Percentiles rank a stretch among this genome's conserved stretches.
Conservation (phyloP, 176 grass and related monocot species). For the Phyllostachys edulis region DNA sequence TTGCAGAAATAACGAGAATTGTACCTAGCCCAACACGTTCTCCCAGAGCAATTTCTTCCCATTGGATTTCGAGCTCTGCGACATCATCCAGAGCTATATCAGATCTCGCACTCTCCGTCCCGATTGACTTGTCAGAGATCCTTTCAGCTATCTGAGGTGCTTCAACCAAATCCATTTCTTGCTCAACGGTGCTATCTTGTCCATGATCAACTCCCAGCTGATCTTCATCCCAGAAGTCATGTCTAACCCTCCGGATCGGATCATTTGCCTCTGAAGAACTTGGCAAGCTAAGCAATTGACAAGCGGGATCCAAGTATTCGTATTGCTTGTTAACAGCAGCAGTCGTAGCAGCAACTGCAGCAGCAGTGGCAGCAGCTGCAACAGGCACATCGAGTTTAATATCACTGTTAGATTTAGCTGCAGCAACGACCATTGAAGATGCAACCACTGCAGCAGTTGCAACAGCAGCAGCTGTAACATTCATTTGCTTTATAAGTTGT, state of each 20-base stretch:
- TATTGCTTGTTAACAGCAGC: constrained; percentile 79
- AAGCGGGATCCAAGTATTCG: constrained; percentile 48
- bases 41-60: constrained; percentile 90
- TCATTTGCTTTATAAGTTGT: constrained; percentile 70
- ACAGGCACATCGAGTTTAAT: constrained; percentile 79
- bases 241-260: constrained; percentile 38
- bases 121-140: constrained; percentile 74
- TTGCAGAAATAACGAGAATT: constrained; percentile 22
- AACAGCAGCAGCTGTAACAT: constrained; percentile 89
- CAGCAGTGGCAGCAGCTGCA: constrained; percentile 90
- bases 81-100: constrained; percentile 80
- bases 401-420: constrained; percentile 81
- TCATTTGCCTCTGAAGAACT: constrained; percentile 43
- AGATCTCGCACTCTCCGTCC: constrained; percentile 83
- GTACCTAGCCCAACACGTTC: constrained; percentile 94
- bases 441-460: constrained; percentile 98
- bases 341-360: constrained; percentile 92
- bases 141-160: constrained; percentile 59
- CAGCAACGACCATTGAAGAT: constrained; percentile 91
- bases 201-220: constrained; percentile 54
- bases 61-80: constrained; percentile 87
- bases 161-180: constrained; percentile 51
- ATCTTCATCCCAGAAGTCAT: constrained; percentile 40
- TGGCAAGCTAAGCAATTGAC: constrained; percentile 52
- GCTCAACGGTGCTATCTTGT: constrained; percentile 41